These are phyloP conservation scores for Nothophoma quercina DNA, from an alignment of 2,329 filamentous ascomycete genomes.

Conservation along the genomic window DNA sequence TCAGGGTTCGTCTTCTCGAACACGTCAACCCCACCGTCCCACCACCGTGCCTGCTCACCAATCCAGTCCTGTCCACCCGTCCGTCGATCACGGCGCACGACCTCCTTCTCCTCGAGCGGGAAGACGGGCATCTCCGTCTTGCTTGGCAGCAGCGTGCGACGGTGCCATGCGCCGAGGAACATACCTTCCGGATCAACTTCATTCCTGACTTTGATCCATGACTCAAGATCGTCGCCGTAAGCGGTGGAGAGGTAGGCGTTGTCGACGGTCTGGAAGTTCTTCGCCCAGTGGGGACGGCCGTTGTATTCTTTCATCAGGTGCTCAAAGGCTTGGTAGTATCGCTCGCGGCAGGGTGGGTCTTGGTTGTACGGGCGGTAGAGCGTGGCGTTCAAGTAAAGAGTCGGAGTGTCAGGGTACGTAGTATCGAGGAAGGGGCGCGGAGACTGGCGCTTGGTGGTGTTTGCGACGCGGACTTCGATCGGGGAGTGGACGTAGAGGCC, in stretches of 20 bases:
- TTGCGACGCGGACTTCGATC: conserved; percentile 85
- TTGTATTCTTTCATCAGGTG: conserved; percentile 87
- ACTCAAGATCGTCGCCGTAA: conserved; percentile 72
- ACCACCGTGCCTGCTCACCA: conserved; percentile 49
- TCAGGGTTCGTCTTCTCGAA: conserved; percentile 41
- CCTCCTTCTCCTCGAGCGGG: conserved; percentile 53
- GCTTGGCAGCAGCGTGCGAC: conserved; percentile 57
- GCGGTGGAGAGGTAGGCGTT: conserved; percentile 69
- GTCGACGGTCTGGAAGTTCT: conserved; percentile 75
- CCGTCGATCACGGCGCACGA: conserved; percentile 43
- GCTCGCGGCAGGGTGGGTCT: conserved; percentile 76
- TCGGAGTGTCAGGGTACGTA: conserved; percentile 71
- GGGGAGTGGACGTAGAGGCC: conserved; percentile 88
- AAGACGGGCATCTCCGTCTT: conserved; percentile 39
- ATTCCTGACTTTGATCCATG: conserved; percentile 73
- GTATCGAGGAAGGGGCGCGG: conserved; percentile 76
- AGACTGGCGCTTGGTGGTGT: conserved; percentile 62
- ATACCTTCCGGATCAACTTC: conserved; percentile 80
- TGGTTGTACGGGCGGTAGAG: conserved; percentile 82
- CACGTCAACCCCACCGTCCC: conserved; percentile 43
- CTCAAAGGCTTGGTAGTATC: conserved; percentile 91
- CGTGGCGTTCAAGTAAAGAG: conserved; percentile 88
- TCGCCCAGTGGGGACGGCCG: conserved; percentile 88
- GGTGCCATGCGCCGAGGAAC: conserved; percentile 92
- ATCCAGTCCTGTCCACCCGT: conserved; percentile 50